Evolutionary conservation across 2,329 filamentous ascomycete species (phyloP), one percentile per base, ranked within the genome.

Genomic region (Trichophaea hybrida): DNA sequence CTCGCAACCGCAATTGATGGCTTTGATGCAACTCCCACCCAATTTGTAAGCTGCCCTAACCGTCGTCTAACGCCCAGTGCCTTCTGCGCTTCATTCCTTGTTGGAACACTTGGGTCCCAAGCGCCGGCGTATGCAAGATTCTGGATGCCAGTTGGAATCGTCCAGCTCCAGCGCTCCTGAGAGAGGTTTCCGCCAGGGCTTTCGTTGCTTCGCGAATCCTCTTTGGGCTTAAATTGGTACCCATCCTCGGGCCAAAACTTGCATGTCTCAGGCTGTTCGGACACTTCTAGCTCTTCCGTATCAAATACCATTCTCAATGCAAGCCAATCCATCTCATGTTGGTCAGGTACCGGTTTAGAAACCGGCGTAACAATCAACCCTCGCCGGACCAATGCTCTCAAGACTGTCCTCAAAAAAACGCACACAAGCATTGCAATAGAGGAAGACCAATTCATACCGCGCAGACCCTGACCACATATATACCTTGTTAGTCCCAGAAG

Each of bases 401-500:
- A 43, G 6, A 51, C 4, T 4, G 61, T 60, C 38, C 64, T 61
- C 12, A 66, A 4, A 12, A 55, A 43, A 6, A 55, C 65, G 7
- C 57, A 57, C 5, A 48, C 51, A 7, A 67, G 46, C 44, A 65
- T 63, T 5, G 59, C 63, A 33, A 67, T 38, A 5, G 60, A 63
- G 5, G 59, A 61, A 0, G 59, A 59, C 55, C 55, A 67, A 46
- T 62, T 50, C 61, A 67, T 64, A 8, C 59, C 59, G 7, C 64
- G 37, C 13, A 67, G 35, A 13, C 65, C 65, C 15, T 24, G 24
- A 3, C 24, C 24, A 3, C 3, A 1, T 3, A 3, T 3, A 24
- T 3, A 24, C 3, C 24, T 24, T 24, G 3, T 24, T 24, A 24
- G 24, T 3, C 24, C 3, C 24, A 24, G 3, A 24, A 24, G 3